Conservation (phyloP, 345 rosid genomes). For the Atalantia buxifolia region DNA sequence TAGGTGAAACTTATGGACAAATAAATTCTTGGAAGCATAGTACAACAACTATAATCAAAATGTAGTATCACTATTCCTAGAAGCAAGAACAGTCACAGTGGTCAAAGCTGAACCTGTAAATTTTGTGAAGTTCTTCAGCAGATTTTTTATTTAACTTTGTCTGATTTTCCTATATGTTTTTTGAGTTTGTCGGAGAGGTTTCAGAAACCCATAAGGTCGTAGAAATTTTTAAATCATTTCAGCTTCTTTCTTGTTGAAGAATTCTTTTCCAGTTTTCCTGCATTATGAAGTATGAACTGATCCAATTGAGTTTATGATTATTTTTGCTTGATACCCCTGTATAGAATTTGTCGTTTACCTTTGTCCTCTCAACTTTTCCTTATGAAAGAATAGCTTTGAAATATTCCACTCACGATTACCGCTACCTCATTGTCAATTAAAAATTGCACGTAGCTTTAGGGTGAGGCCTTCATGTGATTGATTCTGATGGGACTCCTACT, state of each 20-base stretch:
- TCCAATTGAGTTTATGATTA: background rate
- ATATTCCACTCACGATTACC: background rate
- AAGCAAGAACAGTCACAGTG: background rate
- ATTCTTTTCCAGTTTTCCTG: background rate
- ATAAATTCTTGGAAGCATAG: background rate
- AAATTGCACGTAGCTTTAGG: background rate
- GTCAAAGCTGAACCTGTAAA: background rate
- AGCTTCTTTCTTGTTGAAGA: background rate
- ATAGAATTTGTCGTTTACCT: background rate
- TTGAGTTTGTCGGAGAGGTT: background rate
- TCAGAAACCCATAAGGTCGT: background rate
- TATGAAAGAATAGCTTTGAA: background rate
- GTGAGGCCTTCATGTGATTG: background rate
- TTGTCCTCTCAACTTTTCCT: background rate
- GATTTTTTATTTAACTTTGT: background rate
- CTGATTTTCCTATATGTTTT: background rate
- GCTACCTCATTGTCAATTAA: background rate
- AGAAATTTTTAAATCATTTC: background rate
- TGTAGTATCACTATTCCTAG: background rate
- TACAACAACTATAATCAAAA: background rate
- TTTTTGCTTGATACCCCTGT: background rate
- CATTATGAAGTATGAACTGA: background rate
- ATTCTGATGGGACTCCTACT: background rate
- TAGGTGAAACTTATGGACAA: background rate
- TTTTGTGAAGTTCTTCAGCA: background rate